Percentiles rank a stretch among this genome's conserved stretches.
phyloP scores from a whole-genome alignment of 2,329 filamentous ascomycete species.

The Phoma sp. region DNA sequence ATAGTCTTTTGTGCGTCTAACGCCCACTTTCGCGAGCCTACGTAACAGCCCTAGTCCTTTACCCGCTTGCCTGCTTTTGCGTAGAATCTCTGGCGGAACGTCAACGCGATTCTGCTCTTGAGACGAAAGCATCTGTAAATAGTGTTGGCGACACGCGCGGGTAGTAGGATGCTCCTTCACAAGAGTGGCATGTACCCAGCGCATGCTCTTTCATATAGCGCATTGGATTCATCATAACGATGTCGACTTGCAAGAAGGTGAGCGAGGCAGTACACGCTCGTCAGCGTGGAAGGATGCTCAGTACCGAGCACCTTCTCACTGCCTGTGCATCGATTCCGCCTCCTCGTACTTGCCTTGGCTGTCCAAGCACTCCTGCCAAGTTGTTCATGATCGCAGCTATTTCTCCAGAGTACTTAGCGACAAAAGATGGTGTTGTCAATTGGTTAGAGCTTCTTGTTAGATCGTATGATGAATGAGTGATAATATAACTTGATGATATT shows the following conservation, averaged over 20 bases:
- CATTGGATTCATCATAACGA: neutral
- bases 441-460: too few relatives aligned
- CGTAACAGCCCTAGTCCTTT: too few relatives aligned
- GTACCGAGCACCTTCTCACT: neutral
- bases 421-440: too few relatives aligned
- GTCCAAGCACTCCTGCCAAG: too few relatives aligned
- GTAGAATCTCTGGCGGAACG: too few relatives aligned
- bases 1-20: too few relatives aligned
- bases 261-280: neutral
- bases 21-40: too few relatives aligned
- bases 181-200: neutral
- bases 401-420: too few relatives aligned
- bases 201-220: neutral
- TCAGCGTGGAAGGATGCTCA: conserved; percentile 1
- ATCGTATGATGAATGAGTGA: too few relatives aligned
- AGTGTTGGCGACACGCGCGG: neutral
- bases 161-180: neutral
- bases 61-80: too few relatives aligned
- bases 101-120: neutral
- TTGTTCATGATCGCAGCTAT: too few relatives aligned
- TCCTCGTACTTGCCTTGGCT: conserved; percentile 1
- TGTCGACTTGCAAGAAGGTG: neutral
- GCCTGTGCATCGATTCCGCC: neutral
- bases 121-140: neutral
- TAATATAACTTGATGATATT: too few relatives aligned